Conservation (phyloP, 2,329 filamentous ascomycete genomes). For the Huntiella bhutanensis region DNA sequence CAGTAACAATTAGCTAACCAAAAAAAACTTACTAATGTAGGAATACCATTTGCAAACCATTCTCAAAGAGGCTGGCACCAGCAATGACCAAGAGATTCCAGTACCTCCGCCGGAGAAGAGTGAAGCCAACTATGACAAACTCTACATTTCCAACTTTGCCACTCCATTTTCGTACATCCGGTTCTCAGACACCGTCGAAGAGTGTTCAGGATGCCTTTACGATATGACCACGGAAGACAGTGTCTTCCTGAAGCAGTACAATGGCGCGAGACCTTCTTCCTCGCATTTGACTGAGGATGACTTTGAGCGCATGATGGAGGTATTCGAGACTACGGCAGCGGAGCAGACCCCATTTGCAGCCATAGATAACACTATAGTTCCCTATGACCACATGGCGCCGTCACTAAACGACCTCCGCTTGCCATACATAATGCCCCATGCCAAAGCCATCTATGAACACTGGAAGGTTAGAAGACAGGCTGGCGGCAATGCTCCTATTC, state of each 20-base stretch:
- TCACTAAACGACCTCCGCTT: conserved; percentile 36
- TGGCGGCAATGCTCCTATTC: conserved; percentile 51
- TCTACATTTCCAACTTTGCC: conserved; percentile 63
- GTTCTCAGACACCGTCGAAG: conserved; percentile 94
- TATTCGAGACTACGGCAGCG: conserved; percentile 75
- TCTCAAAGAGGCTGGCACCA: conserved; percentile 34
- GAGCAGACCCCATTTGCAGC: conserved; percentile 74
- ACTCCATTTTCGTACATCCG: conserved; percentile 89
- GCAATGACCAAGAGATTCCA: conserved; percentile 42
- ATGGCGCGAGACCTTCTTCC: conserved; percentile 48
- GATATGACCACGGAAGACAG: conserved; percentile 89
- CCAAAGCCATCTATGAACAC: conserved; percentile 71
- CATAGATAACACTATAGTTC: conserved; percentile 71
- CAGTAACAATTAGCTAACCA: no score
- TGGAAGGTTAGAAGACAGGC: conserved; percentile 59
- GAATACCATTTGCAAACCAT: conserved; percentile 92
- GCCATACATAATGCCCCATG: conserved; percentile 33
- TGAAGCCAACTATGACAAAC: conserved; percentile 64
- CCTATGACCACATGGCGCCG: conserved; percentile 57
- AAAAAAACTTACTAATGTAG: conserved; percentile 25
- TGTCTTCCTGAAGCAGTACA: conserved; percentile 65
- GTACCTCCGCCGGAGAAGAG: conserved; percentile 46
- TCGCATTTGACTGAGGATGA: conserved; percentile 66
- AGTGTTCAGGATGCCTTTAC: conserved; percentile 78
- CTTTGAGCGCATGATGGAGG: conserved; percentile 86